Evolutionary conservation across 768 basidiomycete species (phyloP), one percentile per base, ranked within the genome.

Genomic region (Naganishia kalamii): DNA sequence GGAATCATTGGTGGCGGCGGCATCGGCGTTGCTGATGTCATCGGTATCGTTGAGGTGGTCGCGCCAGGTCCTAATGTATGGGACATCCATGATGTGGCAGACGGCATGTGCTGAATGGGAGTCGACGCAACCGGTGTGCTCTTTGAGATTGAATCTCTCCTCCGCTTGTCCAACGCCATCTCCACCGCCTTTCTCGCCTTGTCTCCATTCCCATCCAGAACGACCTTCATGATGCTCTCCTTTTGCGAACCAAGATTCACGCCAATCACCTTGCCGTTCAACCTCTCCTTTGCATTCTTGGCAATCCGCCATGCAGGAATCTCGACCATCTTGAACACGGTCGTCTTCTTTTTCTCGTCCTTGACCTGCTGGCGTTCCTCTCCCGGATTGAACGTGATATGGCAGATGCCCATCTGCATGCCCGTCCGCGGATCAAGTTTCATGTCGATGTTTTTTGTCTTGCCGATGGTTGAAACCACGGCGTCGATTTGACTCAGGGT

Each of bases 371-470:
- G 70, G 17, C 68, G 65, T 17, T 61, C 47, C 47, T 68, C 69
- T 33, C 62, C 69, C 12, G 54, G 29, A 57, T 72, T 67, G 63
- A 76, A 97, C 68, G 83, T 84, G 68, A 97, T 83, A 72, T 84
- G 85, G 44, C 90, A 84, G 44, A 97, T 84, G 2, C 93, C 92
- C 0, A 96, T 83, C 1, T 87, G 84, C 52, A 85, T 86, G 3
- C 92, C 92, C n/a, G 86, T 90, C 57, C 83, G 81, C 63, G 83
- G 82, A 78, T 94, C 88, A 65, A 88, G 84, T 71, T 91, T 88
- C 12, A 86, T 83, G 64, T 92, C 89, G 64, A 90, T 86, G 3
- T 85, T 82, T 6, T 79, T 63, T 63, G 92, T 80, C 17, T 79
- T 74, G 1, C 91, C 92, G 72, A 87, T 81, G 10, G 79, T 66